Percentiles rank a stretch among this genome's conserved stretches.
Evolutionary conservation across 345 rosid species (phyloP).

Genomic region (Rhodomyrtus tomentosa): DNA sequence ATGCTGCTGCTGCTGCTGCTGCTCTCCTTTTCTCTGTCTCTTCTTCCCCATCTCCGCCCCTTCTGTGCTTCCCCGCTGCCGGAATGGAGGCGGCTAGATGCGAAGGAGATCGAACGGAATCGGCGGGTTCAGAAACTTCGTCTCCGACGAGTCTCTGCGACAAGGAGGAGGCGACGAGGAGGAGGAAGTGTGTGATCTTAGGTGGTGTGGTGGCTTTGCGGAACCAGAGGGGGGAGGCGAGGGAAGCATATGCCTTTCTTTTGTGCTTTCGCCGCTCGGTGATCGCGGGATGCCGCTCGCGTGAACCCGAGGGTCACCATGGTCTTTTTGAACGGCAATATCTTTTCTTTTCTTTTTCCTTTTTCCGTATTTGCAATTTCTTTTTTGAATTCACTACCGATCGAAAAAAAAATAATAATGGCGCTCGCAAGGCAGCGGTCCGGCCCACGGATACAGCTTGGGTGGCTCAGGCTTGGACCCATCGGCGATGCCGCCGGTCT

Average conservation of each 20-base stretch:
- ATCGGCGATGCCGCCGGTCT: too few species aligned
- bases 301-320: background rate
- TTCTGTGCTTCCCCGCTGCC: background rate
- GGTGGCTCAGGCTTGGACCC: too few species aligned
- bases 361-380: background rate
- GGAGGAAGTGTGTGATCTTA: background rate
- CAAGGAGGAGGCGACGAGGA: too few species aligned
- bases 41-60: background rate
- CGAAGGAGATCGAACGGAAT: background rate
- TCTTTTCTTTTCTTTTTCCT: too few species aligned
- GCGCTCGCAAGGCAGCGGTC: too few species aligned
- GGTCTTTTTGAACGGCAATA: background rate
- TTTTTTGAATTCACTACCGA: background rate
- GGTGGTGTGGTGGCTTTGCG: background rate
- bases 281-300: background rate
- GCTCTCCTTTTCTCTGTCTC: slow-evolving; percentile 1
- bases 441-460: too few species aligned
- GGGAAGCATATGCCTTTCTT: background rate
- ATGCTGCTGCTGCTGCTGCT: background rate
- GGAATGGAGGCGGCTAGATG: background rate
- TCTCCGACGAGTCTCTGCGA: background rate
- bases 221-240: background rate
- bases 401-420: too few species aligned
- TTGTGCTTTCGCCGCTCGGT: background rate
- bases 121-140: background rate